These are phyloP conservation scores for Magnolia officinalis DNA, from an alignment of 164 flowering plant genomes.

Conservation along the genomic window DNA sequence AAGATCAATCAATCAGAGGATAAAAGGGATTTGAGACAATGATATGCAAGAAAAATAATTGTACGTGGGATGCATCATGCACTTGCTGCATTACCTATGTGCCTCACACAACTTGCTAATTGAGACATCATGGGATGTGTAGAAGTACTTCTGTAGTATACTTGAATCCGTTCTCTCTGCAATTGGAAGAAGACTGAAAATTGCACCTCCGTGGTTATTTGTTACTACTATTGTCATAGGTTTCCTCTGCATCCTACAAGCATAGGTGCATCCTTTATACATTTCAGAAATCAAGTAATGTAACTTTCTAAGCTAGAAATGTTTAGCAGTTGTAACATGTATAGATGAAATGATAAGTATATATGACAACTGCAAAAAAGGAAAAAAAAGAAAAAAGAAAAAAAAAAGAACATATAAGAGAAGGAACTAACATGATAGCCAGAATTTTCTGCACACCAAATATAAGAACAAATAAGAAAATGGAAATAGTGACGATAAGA, in stretches of 20 bases:
- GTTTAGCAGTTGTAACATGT: neutral
- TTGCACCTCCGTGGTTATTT: conserved; percentile 96
- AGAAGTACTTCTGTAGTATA: conserved; percentile 64
- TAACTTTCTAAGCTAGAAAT: neutral
- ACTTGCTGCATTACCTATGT: conserved; percentile 63
- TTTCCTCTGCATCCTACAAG: conserved; percentile 60
- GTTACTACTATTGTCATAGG: conserved; percentile 77
- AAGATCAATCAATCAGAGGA: neutral
- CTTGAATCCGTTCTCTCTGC: conserved; percentile 50
- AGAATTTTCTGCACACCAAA: too few relatives aligned
- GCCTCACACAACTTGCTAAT: conserved; percentile 66
- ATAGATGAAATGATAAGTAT: neutral
- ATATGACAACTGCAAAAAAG: neutral
- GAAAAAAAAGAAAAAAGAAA: neutral
- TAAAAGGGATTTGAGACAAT: neutral
- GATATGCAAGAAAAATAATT: neutral
- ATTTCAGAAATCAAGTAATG: neutral
- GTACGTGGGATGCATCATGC: neutral
- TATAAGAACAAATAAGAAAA: neutral
- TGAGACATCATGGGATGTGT: conserved; percentile 73
- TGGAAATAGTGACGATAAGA: neutral
- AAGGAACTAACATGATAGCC: neutral
- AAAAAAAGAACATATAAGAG: neutral
- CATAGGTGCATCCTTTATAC: conserved; percentile 5
- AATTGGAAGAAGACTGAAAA: conserved; percentile 91